Base-by-base conservation (phyloP, 139 green algal species). In the Microglena sp. region DNA sequence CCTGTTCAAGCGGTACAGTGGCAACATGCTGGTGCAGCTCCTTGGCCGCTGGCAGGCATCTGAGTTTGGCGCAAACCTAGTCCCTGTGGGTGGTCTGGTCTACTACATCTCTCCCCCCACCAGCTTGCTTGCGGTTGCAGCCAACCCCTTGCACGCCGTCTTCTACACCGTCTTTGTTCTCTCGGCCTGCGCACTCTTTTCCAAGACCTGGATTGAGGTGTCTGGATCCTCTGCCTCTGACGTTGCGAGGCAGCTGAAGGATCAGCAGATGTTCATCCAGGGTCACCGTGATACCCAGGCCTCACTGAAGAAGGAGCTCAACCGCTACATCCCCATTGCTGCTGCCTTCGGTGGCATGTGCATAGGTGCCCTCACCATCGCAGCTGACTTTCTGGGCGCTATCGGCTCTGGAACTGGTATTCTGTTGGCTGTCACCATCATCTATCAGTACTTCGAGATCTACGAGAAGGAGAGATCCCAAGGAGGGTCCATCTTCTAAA, bases 141-240 rank as follows among this genome's bases (percentile, higher is more conserved):
- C 80, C 54, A 92, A 97, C 80, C 94, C 94, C 4, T 69, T 98
- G 67, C 94, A 99, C 73, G 89, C 92, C 1, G 33, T 97, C 2
- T 95, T 99, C 81, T 99, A 99, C 76, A 76, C 97, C 6, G 76
- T 80, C 43, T 67, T 67, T 28, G 58, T 67, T 40, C 60, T 67
- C 27, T 67, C 60, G 4, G 60, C 60, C 3, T 67, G 60, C 28
- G 60, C 60, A 4, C 43, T 67, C 6, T 67, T 67, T 24, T 67
- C 60, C 40, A 98, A 98, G 86, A 97, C 92, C 33, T 99, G 94
- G 94, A 99, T 99, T 68, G 94, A 99, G 83, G 91, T 99, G n/a
- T 95, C 86, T 0, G 94, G 94, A 34, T 92, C 89, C 35, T 91
- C 77, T 33, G 90, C 94, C 29, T 78, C 65, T 55, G 94, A 99